Evolutionary conservation across 2,329 filamentous ascomycete genomes (phyloP).

Genomic region (Claviceps sp.): DNA sequence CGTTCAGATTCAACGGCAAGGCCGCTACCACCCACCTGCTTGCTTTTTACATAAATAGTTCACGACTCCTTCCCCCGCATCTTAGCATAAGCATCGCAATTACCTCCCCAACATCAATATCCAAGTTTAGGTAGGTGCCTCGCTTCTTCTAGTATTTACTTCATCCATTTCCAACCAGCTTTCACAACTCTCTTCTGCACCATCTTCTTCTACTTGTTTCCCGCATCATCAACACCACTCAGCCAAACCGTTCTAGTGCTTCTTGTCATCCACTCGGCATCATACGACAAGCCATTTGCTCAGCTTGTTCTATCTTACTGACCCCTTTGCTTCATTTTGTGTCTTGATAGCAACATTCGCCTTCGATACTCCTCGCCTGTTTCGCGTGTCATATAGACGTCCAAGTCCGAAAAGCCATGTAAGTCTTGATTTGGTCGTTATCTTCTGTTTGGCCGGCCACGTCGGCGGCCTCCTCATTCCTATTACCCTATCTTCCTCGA

Average conservation of each 20-base stretch:
- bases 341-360: constrained; percentile 37
- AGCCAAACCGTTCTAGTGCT: constrained; percentile 26
- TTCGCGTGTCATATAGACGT: constrained; percentile 16
- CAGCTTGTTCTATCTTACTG: constrained; percentile 46
- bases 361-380: constrained; percentile 20
- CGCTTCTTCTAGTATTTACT: constrained; percentile 6
- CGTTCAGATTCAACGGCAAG: constrained; percentile 1
- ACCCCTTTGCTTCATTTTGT: constrained; percentile 43
- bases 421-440: constrained; percentile 6
- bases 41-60: constrained; percentile 1
- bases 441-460: background rate
- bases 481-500: too few species aligned
- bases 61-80: constrained; percentile 8
- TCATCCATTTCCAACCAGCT: constrained; percentile 5
- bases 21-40: constrained; percentile 5
- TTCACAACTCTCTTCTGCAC: constrained; percentile 8
- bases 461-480: background rate
- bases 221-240: constrained; percentile 33
- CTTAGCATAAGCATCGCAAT: constrained; percentile 11
- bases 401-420: constrained; percentile 14
- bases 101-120: constrained; percentile 7
- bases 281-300: constrained; percentile 36
- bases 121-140: constrained; percentile 10
- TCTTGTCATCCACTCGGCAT: constrained; percentile 15
- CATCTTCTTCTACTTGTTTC: constrained; percentile 10